Base-by-base conservation (phyloP, 352 stramenopile species). In the Phytophthora tentaculata region DNA sequence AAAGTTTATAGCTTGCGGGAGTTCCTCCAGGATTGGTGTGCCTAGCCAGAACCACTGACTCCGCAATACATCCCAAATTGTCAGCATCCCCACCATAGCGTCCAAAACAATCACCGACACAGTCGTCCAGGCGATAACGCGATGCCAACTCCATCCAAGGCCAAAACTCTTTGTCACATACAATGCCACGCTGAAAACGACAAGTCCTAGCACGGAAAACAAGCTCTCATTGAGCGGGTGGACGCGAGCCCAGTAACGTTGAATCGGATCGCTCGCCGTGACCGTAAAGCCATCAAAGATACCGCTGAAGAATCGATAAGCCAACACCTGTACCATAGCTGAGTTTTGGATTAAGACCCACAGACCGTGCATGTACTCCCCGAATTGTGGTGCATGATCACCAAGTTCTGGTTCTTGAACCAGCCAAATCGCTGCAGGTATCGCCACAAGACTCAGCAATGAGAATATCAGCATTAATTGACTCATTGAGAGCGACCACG, bases 11-110 rank as follows among this genome's bases (percentile, higher is more conserved):
- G 70, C 77, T 22, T 61, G 56, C 12, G 77, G 74, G 8, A 85
- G 55, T 23, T 77, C 73, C 43, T 79, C 71, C 3, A 77, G 55
- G 22, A 84, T 51, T 0, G 75, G 66, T 14, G 76, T 66, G 10
- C 73, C 78, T 16, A 84, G 52, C 68, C 69, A 84, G 49, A 86
- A 85, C 79, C 79, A 88, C 54, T 81, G 71, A 56, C 73, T 74
- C 22, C 79, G 77, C 7, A 83, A 3, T 0, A 82, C 56, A 28
- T 74, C 74, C 73, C 76, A 86, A 1, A 62, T 73, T 0, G 71
- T 77, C 12, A 80, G 45, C 39, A 83, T 64, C 1, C 69, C 69
- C 24, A 76, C 67, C 20, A 76, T 64, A 3, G 60, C 66, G 53
- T 79, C 73, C 47, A 83, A 61, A 10, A 79, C 52, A 5, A 60